Conservation (phyloP, 495 filamentous ascomycete genomes). For the Amorphotheca resinae region DNA sequence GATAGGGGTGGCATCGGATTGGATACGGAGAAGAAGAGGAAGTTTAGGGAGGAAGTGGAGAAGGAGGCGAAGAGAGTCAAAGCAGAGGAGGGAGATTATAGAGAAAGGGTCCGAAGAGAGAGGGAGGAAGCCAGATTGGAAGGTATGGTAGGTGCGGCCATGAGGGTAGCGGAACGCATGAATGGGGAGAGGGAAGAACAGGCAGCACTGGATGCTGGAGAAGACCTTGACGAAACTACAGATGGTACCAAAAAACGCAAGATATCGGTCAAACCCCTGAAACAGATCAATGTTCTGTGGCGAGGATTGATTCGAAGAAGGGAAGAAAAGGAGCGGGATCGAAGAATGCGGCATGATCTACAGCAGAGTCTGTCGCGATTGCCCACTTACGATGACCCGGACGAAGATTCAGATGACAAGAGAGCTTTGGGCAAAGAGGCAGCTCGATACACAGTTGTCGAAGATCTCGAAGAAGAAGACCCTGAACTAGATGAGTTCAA, state of each 20-base stretch:
- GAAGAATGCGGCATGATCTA: slow-evolving; percentile 55
- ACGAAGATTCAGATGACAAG: slow-evolving; percentile 40
- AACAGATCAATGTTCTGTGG: slow-evolving; percentile 66
- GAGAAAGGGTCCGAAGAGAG: slow-evolving; percentile 60
- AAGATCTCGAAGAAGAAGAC: slow-evolving; percentile 76
- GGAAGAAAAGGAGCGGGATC: slow-evolving; percentile 56
- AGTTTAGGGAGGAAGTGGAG: slow-evolving; percentile 47
- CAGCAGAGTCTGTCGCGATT: slow-evolving; percentile 44
- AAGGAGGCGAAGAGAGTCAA: slow-evolving; percentile 45
- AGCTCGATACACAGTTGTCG: slow-evolving; percentile 35
- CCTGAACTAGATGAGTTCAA: slow-evolving; percentile 77
- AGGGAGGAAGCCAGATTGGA: slow-evolving; percentile 58
- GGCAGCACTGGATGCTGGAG: slow-evolving; percentile 4
- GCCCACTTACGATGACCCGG: slow-evolving; percentile 37
- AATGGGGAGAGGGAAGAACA: slow-evolving; percentile 20
- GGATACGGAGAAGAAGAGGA: slow-evolving; percentile 70
- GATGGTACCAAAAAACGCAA: slow-evolving; percentile 30
- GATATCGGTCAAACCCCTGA: slow-evolving; percentile 31
- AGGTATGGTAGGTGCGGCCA: slow-evolving; percentile 55
- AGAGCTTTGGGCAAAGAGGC: slow-evolving; percentile 33
- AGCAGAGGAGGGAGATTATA: slow-evolving; percentile 62
- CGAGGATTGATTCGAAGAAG: slow-evolving; percentile 58
- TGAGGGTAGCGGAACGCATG: slow-evolving; percentile 70
- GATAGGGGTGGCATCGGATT: slow-evolving; percentile 78
- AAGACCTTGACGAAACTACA: slow-evolving; percentile 12